Evolutionary conservation across 1,284 basidiomycete genomes (phyloP), one percentile per base, ranked within the genome.

Genomic region (Ceratobasidium papillatum): DNA sequence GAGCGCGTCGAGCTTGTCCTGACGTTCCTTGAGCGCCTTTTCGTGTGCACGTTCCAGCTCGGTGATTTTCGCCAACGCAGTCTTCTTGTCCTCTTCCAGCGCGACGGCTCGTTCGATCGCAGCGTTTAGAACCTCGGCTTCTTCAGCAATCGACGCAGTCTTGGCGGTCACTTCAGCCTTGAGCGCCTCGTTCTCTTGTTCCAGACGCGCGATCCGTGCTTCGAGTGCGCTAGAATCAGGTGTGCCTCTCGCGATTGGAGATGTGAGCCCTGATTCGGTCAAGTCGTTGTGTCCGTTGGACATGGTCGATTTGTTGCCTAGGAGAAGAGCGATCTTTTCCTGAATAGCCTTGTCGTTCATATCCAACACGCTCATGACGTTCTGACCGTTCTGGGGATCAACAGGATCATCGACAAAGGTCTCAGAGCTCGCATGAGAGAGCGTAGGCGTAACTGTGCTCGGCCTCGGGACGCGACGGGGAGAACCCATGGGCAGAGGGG

Each of bases 41-140:
- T 89, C 86, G 32, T 45, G 41, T 0, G 80, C 79, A 71, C 87
- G 85, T 80, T 90, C 87, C 38, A 87, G 82, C 73, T 87, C 84
- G 9, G 84, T 77, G 1, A 86, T 80, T 8, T 83, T 83, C 17
- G 79, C 78, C 25, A 82, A 78, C 19, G 85, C 84, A 38, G 84
- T 83, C 51, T 89, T 85, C 19, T 85, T 84, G 77, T 89, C 89
- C 17, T 81, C 80, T 74, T 85, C 83, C 65, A 87, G 79, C 25
- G 68, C 68, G 22, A 76, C 76, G 62, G 69, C 68, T 17, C 51
- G 36, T 58, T 76, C 71, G 36, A 68, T 52, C 62, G 63, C 59
- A 43, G 74, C 68, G 63, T 75, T 73, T 61, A 77, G 38, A 17
- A 74, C 72, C 30, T 58, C 75, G 11, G 72, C 75, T 78, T 76